Conservation (phyloP, 2,329 filamentous ascomycete species). For the Arthrobotrys iridis region DNA sequence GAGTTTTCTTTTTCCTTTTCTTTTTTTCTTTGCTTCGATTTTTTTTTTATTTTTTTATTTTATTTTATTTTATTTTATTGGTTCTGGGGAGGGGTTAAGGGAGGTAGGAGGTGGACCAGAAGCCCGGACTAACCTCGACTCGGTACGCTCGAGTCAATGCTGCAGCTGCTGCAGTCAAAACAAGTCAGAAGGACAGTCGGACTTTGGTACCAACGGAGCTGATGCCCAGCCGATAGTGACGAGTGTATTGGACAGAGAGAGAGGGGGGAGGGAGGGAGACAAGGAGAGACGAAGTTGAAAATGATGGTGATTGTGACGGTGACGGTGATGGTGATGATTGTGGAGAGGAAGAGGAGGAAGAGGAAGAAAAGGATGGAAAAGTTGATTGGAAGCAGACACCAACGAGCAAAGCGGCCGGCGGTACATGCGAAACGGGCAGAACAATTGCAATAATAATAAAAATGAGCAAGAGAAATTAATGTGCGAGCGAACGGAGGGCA, state of each 20-base stretch:
- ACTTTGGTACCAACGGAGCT: no score
- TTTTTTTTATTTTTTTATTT: neutral
- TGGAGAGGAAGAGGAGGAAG: neutral
- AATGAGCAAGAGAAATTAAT: conserved; percentile 12
- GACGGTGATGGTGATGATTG: conserved; percentile 5
- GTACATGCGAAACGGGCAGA: neutral
- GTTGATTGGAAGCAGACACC: neutral
- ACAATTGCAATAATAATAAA: neutral
- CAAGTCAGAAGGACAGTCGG: conserved; percentile 14
- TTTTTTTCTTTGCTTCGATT: neutral
- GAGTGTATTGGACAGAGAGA: no score
- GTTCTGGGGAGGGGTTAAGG: neutral
- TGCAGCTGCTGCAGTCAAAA: conserved; percentile 9
- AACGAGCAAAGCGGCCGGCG: neutral
- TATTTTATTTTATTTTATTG: neutral
- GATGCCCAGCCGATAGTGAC: neutral
- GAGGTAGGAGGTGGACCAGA: conserved; percentile 15
- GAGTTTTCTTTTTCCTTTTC: conserved; percentile 10
- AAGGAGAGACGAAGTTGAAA: neutral
- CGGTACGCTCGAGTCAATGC: conserved; percentile 27
- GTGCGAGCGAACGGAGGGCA: conserved; percentile 6
- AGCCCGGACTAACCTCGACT: conserved; percentile 16
- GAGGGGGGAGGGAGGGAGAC: neutral
- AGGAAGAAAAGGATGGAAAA: neutral
- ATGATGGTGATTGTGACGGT: neutral